Evolutionary conservation across 495 filamentous ascomycete species (phyloP).

Genomic region (Tuber aestivum): DNA sequence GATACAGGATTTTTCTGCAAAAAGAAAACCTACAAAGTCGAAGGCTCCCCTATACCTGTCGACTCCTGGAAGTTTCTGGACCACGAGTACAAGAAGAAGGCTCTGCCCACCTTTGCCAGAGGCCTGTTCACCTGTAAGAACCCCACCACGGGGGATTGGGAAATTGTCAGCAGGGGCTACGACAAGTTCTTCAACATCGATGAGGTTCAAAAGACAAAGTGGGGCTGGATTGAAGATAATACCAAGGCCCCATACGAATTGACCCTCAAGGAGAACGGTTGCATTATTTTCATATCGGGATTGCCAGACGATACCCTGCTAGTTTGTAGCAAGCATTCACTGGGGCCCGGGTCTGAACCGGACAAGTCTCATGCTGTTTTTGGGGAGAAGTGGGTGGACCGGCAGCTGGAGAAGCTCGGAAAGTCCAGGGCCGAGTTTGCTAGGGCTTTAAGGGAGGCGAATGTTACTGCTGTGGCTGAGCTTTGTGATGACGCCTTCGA

Average conservation of each 20-base stretch:
- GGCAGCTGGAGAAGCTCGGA: constrained; percentile 65
- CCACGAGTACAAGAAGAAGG: constrained; percentile 82
- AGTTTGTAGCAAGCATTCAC: constrained; percentile 98
- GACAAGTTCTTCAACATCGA: constrained; percentile 97
- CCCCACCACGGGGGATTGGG: constrained; percentile 53
- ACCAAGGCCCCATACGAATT: constrained; percentile 90
- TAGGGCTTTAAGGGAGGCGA: constrained; percentile 64
- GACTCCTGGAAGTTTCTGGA: constrained; percentile 92
- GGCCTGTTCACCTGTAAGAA: constrained; percentile 79
- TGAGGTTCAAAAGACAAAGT: constrained; percentile 71
- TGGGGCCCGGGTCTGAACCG: constrained; percentile 62
- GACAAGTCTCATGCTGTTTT: constrained; percentile 73
- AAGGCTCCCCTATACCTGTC: constrained; percentile 57
- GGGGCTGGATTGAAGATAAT: constrained; percentile 68
- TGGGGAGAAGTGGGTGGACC: constrained; percentile 79
- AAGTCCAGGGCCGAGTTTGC: constrained; percentile 73
- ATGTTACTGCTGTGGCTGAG: constrained; percentile 89
- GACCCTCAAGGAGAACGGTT: constrained; percentile 95
- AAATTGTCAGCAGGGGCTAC: constrained; percentile 84
- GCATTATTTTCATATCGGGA: constrained; percentile 94
- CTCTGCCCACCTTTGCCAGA: constrained; percentile 83
- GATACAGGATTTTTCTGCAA: constrained; percentile 47
- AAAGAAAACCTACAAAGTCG: constrained; percentile 65
- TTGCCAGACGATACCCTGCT: constrained; percentile 79
- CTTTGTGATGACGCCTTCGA: constrained; percentile 95